Percentiles rank a stretch among this genome's conserved stretches.
These are phyloP conservation scores for Cenococcum geophilum DNA, from an alignment of 495 filamentous ascomycete species.

Conservation along the genomic window DNA sequence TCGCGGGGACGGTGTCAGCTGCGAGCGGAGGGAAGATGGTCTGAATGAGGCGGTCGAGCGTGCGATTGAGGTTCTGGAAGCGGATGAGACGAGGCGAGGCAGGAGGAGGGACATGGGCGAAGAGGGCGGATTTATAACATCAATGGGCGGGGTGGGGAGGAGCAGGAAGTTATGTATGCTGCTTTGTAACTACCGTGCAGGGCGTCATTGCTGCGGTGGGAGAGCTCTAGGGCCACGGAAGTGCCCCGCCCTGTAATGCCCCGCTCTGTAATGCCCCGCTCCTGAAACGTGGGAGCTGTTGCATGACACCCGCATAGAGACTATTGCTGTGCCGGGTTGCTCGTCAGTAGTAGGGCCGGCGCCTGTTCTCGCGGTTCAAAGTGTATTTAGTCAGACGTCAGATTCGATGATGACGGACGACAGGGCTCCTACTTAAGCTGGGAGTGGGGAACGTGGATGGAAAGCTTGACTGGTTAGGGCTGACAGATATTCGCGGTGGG, in stretches of 20 bases:
- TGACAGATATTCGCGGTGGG: too few relatives aligned
- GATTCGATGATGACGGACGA: too few relatives aligned
- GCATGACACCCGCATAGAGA: too few relatives aligned
- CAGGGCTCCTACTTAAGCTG: too few relatives aligned
- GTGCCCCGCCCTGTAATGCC: neutral
- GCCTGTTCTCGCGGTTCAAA: too few relatives aligned
- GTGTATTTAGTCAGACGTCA: too few relatives aligned
- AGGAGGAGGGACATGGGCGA: constrained; percentile 8
- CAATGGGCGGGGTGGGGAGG: neutral
- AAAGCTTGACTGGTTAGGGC: too few relatives aligned
- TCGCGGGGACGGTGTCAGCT: neutral
- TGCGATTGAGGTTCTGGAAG: neutral
- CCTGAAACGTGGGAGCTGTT: neutral
- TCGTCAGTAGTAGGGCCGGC: too few relatives aligned
- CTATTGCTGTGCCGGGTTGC: too few relatives aligned
- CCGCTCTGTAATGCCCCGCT: neutral
- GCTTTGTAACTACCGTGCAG: too few relatives aligned
- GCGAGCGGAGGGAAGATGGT: constrained; percentile 6
- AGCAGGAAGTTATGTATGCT: neutral
- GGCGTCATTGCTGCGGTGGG: neutral
- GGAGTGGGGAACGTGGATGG: too few relatives aligned
- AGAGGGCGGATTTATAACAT: neutral
- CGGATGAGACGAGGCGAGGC: neutral
- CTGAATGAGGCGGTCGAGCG: neutral
- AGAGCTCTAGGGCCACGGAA: neutral